phyloP scores from a whole-genome alignment of 2,329 filamentous ascomycete species.

The Hypoxylon sp. region DNA sequence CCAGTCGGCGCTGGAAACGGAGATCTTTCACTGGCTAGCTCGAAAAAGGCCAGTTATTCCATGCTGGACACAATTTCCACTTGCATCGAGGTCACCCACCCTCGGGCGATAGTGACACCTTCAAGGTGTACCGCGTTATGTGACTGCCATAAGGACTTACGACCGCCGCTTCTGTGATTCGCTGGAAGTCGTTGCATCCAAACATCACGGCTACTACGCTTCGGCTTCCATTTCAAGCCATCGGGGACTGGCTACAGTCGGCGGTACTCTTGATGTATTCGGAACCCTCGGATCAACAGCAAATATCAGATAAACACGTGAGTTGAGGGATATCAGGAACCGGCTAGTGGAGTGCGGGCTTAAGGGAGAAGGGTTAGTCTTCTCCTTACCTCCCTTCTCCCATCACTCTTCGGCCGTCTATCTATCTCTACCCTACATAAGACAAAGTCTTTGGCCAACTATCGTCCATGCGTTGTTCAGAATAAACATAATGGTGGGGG shows the following conservation, averaged over 20 bases:
- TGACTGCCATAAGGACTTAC: slow-evolving; percentile 26
- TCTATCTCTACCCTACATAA: slow-evolving; percentile 13
- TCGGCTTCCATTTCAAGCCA: slow-evolving; percentile 34
- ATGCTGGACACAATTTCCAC: slow-evolving; percentile 25
- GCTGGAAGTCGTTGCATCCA: slow-evolving; percentile 28
- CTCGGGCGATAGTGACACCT: slow-evolving; percentile 24
- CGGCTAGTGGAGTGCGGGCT: slow-evolving; percentile 19
- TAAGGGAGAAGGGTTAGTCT: slow-evolving; percentile 17
- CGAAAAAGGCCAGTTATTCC: slow-evolving; percentile 11
- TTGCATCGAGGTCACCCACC: slow-evolving; percentile 26
- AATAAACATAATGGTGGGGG: slow-evolving; percentile 29
- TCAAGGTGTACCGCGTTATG: slow-evolving; percentile 29
- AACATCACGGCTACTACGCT: slow-evolving; percentile 34
- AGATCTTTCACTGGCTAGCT: slow-evolving; percentile 13
- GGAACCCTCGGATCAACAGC: slow-evolving; percentile 38
- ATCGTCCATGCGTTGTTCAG: slow-evolving; percentile 29
- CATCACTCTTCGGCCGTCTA: slow-evolving; percentile 3
- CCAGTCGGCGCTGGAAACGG: slow-evolving; percentile 20
- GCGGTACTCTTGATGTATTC: slow-evolving; percentile 25
- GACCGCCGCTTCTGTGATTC: slow-evolving; percentile 32
- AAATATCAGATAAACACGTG: slow-evolving; percentile 31
- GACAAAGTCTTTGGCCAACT: slow-evolving; percentile 5
- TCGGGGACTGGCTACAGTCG: slow-evolving; percentile 37
- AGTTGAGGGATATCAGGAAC: slow-evolving; percentile 24
- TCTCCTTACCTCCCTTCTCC: slow-evolving; percentile 3